These are phyloP conservation scores for barley (Hordeum vulgare) DNA, from an alignment of 176 grass and related monocot genomes.

Conservation along the genomic window MorexV3_pseudomolecules_assembly NC_058519.1:173275333-173275832, in stretches of 20 bases:
- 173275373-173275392: conserved; percentile 42
- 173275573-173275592: conserved; percentile 38
- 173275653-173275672: conserved; percentile 54
- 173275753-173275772: conserved; percentile 53
- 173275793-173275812: conserved; percentile 65
- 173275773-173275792: conserved; percentile 72
- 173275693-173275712: conserved; percentile 94
- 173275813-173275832: conserved; percentile 94
- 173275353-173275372: conserved; percentile 30
- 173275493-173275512: conserved; percentile 98
- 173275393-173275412: conserved; percentile 92
- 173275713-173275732: conserved; percentile 97
- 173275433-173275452: conserved; percentile 67
- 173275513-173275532: conserved; percentile 90
- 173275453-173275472: conserved; percentile 38
- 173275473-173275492: conserved; percentile 88
- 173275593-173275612: conserved; percentile 94
- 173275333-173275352: conserved; percentile 31
- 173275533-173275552: conserved; percentile 45
- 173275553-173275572: background rate
- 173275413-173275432: conserved; percentile 97
- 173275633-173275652: conserved; percentile 66
- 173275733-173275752: conserved; percentile 87
- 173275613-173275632: conserved; percentile 88
- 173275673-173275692: conserved; percentile 84